Base-by-base conservation (phyloP, 495 filamentous ascomycete genomes). In the Astrocystis sublimbata region DNA sequence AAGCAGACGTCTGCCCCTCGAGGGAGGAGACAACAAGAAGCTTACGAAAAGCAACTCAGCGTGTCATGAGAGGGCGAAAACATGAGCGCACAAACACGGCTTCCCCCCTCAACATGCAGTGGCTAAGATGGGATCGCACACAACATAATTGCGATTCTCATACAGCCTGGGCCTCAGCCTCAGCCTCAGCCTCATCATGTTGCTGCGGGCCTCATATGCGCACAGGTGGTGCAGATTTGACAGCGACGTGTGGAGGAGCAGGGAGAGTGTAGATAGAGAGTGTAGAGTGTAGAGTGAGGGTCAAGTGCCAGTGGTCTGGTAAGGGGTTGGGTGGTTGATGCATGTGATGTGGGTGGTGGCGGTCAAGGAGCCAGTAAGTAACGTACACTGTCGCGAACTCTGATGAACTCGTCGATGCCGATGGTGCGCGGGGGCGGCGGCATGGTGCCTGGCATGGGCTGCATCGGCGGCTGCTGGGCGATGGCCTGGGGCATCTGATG, bases 311-410 rank as follows among this genome's bases (percentile, higher is more conserved):
- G 2, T 1, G 21, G 40, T 6, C 4, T 31, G 15, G 50, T 5
- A 4, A 13, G 30, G n/a, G n/a, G n/a, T n/a, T n/a, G n/a, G n/a
- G n/a, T n/a, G n/a, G n/a, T n/a, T n/a, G n/a, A n/a, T n/a, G n/a
- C n/a, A n/a, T n/a, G n/a, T n/a, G n/a, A n/a, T n/a, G n/a, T 31
- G n/a, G 26, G 53, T 10, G 19, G 19, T 12, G 21, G 3, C 30
- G 38, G 28, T 6, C 9, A 42, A 6, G 30, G 23, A 43, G 5
- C 42, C 30, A 23, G 28, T 43, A 66, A 63, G 63, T 43, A 24
- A 72, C 80, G 80, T 78, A 82, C 80, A 38, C 78, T 80, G 57
- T 82, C 80, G 38, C 80, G 74, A 40, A 82, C 79, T 58, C 77
- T 72, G 46, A 81, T 73, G 57, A 82, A 82, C 42, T 80, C 75